These are phyloP conservation scores for Albifimbria verrucaria DNA, from an alignment of 2,329 filamentous ascomycete genomes.

Conservation along the genomic window DNA sequence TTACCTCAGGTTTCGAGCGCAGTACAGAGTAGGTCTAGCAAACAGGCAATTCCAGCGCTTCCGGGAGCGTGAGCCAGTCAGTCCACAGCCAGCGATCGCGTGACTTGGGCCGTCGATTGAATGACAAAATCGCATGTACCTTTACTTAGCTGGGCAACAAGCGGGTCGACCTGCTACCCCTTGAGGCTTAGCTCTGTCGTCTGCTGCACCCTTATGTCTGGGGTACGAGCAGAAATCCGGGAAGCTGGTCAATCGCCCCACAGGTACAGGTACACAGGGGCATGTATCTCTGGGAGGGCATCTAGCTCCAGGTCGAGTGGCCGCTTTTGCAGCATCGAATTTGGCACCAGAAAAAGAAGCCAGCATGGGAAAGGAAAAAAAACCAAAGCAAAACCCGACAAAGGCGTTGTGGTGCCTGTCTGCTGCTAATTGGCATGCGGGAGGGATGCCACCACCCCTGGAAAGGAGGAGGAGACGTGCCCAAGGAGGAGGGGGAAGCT, in stretches of 20 bases:
- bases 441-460: background rate
- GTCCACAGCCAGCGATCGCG: constrained; percentile 17
- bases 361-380: no score
- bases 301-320: no score
- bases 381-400: background rate
- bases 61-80: background rate
- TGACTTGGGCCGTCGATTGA: constrained; percentile 21
- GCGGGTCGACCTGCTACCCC: constrained; percentile 10
- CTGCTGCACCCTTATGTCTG: constrained; percentile 15
- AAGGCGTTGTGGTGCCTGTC: background rate
- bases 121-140: constrained; percentile 22
- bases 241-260: constrained; percentile 29
- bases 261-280: constrained; percentile 7
- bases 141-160: constrained; percentile 9
- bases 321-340: no score
- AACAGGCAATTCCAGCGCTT: background rate
- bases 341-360: no score
- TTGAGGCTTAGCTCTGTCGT: constrained; percentile 17
- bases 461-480: background rate
- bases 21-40: background rate
- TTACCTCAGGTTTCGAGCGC: background rate
- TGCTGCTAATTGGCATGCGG: background rate
- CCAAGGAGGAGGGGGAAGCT: background rate
- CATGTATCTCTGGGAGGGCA: no score
- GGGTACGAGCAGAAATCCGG: constrained; percentile 27